Conservation (phyloP, 768 basidiomycete genomes). For the Leccinum sublutescens region DNA sequence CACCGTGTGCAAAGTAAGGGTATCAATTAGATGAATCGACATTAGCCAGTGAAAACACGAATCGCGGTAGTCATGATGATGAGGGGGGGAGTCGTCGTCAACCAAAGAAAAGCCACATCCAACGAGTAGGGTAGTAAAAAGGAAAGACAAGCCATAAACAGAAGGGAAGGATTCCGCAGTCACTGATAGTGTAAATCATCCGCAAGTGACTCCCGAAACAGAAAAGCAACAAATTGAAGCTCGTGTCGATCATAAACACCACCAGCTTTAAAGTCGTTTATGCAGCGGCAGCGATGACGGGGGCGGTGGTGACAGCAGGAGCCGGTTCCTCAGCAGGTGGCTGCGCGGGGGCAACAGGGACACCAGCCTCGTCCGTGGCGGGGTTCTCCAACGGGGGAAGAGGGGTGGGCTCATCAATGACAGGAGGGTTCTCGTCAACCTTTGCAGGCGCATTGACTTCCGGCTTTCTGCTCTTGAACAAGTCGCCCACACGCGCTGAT, state of each 20-base stretch:
- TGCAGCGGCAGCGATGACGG: constrained; percentile 78
- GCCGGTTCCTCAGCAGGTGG: constrained; percentile 36
- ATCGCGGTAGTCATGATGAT: constrained; percentile 65
- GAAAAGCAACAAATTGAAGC: constrained; percentile 33
- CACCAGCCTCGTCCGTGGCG: constrained; percentile 45
- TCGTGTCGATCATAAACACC: constrained; percentile 47
- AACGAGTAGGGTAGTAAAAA: constrained; percentile 45
- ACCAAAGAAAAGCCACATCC: constrained; percentile 60
- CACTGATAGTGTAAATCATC: constrained; percentile 36
- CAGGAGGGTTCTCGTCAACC: constrained; percentile 86
- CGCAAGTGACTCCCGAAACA: constrained; percentile 38
- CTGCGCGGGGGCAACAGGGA: constrained; percentile 32
- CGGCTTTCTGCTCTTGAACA: constrained; percentile 74
- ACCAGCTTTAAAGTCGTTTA: constrained; percentile 40
- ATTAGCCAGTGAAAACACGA: constrained; percentile 63
- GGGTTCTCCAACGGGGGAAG: constrained; percentile 85
- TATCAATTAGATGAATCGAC: constrained; percentile 64
- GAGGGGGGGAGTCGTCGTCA: constrained; percentile 51
- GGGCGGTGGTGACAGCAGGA: constrained; percentile 46
- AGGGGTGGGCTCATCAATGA: constrained; percentile 79
- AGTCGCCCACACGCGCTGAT: constrained; percentile 76
- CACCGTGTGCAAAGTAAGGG: constrained; percentile 37
- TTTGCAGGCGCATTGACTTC: constrained; percentile 70
- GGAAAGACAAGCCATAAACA: constrained; percentile 35
- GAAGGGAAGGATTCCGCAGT: constrained; percentile 36